phyloP scores from a whole-genome alignment of 306 rosid species.

The Aeschynomene evenia region DNA sequence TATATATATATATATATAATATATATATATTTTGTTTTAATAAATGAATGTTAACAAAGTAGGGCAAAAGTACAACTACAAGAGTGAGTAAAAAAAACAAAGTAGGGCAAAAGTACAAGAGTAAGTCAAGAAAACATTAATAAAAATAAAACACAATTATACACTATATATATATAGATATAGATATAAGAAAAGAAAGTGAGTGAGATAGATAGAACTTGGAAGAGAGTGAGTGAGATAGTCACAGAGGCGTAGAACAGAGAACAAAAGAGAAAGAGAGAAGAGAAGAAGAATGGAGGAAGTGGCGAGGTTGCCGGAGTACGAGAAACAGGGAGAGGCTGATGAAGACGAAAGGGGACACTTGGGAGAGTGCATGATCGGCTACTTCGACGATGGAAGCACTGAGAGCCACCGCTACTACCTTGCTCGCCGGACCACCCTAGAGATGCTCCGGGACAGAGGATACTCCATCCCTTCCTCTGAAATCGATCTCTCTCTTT shows the following conservation, averaged over 20 bases:
- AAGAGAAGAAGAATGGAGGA: not conserved
- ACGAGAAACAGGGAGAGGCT: not conserved
- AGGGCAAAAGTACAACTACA: no score
- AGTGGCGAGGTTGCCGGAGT: not conserved
- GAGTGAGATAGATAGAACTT: not conserved
- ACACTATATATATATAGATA: no score
- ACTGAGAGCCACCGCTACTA: conserved; percentile 72
- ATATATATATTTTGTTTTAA: no score
- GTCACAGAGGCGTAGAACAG: not conserved
- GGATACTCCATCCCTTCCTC: conserved; percentile 59
- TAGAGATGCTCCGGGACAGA: conserved; percentile 89
- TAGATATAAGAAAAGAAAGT: not conserved
- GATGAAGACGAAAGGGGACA: conserved; percentile 8
- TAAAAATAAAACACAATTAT: no score
- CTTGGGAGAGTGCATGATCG: conserved; percentile 45
- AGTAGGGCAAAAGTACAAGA: not conserved
- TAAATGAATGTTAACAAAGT: no score
- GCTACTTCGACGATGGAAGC: conserved; percentile 55
- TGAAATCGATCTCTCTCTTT: conserved; percentile 59
- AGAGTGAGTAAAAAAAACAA: not conserved
- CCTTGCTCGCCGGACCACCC: conserved; percentile 62
- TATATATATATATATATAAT: no score
- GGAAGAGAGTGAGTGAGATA: not conserved
- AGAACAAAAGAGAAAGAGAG: not conserved
- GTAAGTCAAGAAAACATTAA: not conserved